Base-by-base conservation (phyloP, 805 yeast genomes). In the Kuraishia hungarica region DNA sequence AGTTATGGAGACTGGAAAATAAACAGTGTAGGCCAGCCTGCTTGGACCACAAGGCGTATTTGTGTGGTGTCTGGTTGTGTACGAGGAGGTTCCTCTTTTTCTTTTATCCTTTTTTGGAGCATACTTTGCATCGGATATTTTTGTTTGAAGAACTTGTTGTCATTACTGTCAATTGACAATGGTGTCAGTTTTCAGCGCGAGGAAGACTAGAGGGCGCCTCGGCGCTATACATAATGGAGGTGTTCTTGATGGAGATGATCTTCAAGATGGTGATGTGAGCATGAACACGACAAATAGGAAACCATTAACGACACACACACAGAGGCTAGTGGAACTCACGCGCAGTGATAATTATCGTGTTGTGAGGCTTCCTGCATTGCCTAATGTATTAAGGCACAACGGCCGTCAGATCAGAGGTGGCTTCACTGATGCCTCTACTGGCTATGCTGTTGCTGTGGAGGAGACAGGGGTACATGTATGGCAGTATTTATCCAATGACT, bases 401-500 rank as follows among this genome's bases (percentile, higher is more conserved):
- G 35, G 47, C 52, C 51, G 53, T 61, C 71, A 61, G 60, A 55
- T 46, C 6, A 54, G 57, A 50, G 57, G 56, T 54, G 67, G 70
- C 55, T 52, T 67, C 56, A 59, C 66, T 58, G 72, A 70, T 64
- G 63, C 67, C 8, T 53, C 48, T 1, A 61, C 70, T 3, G 55
- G 60, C 11, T 67, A 65, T 56, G 68, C 69, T 1, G 59, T 70
- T 13, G 58, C 69, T 2, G 68, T 80, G 3, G 75, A 81, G 17
- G 74, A 72, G n/a, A 68, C 75, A 23, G 72, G 80, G 39, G 75
- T 86, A 21, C 76, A 80, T 61, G 84, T 85, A 5, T 91, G 96
- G 92, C 74, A 79, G 54, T 86, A 84, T 64, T 72, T 75, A 54
- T 79, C 90, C 1, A 78, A 79, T 13, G 89, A 87, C 60, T 72